Evolutionary conservation across 1,139 yeast species (phyloP).

Genomic region (Kodamaea anthophila): DNA sequence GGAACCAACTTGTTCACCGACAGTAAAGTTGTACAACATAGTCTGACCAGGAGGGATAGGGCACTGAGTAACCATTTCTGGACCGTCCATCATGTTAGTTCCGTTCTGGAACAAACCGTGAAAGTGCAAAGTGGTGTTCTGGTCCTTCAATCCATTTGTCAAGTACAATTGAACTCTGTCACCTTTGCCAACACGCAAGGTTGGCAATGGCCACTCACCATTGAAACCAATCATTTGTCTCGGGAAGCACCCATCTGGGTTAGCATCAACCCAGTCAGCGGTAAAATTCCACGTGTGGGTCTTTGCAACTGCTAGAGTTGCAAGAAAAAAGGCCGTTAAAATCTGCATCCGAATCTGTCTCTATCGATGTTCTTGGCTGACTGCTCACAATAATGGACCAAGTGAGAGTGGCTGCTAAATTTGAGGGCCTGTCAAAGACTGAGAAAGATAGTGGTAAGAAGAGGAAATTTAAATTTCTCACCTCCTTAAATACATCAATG

Average conservation of each 20-base stretch:
- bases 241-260: slow-evolving; percentile 69
- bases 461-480: slow-evolving; percentile 9
- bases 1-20: slow-evolving; percentile 74
- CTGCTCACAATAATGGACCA: slow-evolving; percentile 7
- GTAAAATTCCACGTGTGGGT: slow-evolving; percentile 69
- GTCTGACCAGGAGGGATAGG: slow-evolving; percentile 73
- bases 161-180: slow-evolving; percentile 69
- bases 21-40: slow-evolving; percentile 73
- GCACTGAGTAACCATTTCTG: slow-evolving; percentile 81
- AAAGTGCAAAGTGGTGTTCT: slow-evolving; percentile 77
- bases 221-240: slow-evolving; percentile 76
- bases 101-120: slow-evolving; percentile 87
- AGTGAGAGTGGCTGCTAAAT: slow-evolving; percentile 7
- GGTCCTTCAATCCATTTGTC: slow-evolving; percentile 60
- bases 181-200: slow-evolving; percentile 61
- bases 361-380: slow-evolving; percentile 7
- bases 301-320: slow-evolving; percentile 31
- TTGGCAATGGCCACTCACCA: slow-evolving; percentile 82
- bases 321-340: slow-evolving; percentile 13
- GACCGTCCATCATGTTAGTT: slow-evolving; percentile 77
- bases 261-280: slow-evolving; percentile 61
- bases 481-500: slow-evolving; percentile 1
- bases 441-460: slow-evolving; percentile 5
- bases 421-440: slow-evolving; percentile 3
- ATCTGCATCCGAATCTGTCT: slow-evolving; percentile 13